These are phyloP conservation scores for Ustilago loliicola DNA, from an alignment of 1,284 basidiomycete genomes.

Conservation along the genomic window DNA sequence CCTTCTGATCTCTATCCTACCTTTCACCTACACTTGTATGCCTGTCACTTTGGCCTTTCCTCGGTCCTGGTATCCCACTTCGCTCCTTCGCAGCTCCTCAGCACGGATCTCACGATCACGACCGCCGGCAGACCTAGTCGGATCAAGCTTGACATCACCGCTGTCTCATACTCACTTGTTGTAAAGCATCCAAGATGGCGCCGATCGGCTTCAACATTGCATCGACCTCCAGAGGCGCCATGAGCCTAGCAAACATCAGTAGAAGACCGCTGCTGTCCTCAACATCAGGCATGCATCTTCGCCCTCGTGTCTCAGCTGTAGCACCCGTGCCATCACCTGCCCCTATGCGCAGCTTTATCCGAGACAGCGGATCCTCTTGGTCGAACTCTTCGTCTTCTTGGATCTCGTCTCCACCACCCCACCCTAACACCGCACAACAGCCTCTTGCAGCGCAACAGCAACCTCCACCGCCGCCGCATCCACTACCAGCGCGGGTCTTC, in stretches of 20 bases:
- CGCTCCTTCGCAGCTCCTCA: not conserved
- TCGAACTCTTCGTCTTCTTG: slow-evolving; percentile 32
- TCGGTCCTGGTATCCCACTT: not conserved
- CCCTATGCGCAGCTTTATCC: slow-evolving; percentile 30
- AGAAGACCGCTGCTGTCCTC: slow-evolving; percentile 7
- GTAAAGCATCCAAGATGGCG: slow-evolving; percentile 17
- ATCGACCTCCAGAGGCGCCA: slow-evolving; percentile 26
- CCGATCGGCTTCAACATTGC: slow-evolving; percentile 29
- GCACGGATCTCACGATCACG: too few relatives aligned
- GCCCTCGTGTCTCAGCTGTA: slow-evolving; percentile 7
- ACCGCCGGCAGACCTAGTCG: not conserved
- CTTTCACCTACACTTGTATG: too few relatives aligned
- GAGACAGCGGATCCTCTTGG: slow-evolving; percentile 35
- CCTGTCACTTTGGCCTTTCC: not conserved
- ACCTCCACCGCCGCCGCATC: slow-evolving; percentile 19
- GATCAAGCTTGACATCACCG: not conserved
- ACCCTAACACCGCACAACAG: not conserved
- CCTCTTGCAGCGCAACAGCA: slow-evolving; percentile 9
- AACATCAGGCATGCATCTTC: slow-evolving; percentile 14
- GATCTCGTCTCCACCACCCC: slow-evolving; percentile 23
- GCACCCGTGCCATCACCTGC: slow-evolving; percentile 1
- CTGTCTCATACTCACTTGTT: not conserved
- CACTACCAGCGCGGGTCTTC: slow-evolving; percentile 34
- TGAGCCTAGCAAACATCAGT: slow-evolving; percentile 9
- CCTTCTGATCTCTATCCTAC: not conserved